Conservation (phyloP, 2,329 filamentous ascomycete species). For the Nemania abortiva region DNA sequence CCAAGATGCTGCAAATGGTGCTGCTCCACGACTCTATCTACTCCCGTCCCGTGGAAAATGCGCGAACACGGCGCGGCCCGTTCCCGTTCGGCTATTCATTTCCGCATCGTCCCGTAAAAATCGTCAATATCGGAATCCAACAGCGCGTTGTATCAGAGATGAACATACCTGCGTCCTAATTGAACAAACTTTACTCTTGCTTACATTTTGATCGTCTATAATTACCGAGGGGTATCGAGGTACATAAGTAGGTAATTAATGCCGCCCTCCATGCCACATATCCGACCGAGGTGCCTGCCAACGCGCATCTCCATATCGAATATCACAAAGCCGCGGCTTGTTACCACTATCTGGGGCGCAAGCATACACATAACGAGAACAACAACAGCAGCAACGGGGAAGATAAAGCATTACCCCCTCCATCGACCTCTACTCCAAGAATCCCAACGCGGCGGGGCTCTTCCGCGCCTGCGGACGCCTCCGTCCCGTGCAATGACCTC, state of each 20-base stretch:
- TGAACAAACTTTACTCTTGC: not conserved
- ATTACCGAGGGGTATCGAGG: not conserved
- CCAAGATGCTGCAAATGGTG: not conserved
- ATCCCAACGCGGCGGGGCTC: not conserved
- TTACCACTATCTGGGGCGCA: not conserved
- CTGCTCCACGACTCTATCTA: not conserved
- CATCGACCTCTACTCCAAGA: not conserved
- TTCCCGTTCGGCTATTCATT: constrained; percentile 6
- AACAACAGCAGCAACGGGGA: not conserved
- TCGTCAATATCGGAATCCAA: not conserved
- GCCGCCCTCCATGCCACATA: not conserved
- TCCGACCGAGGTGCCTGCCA: constrained; percentile 10
- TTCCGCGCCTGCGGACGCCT: not conserved
- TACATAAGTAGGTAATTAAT: not conserved
- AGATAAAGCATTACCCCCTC: not conserved
- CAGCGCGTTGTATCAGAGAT: not conserved
- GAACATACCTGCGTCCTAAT: not conserved
- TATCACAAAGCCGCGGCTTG: not conserved
- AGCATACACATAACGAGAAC: constrained; percentile 1
- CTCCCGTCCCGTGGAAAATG: not conserved
- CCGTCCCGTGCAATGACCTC: not conserved
- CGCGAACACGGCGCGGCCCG: not conserved
- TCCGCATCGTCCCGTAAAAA: constrained; percentile 1
- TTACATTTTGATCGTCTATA: not conserved
- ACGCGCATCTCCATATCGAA: not conserved